Percentiles rank a stretch among this genome's conserved stretches.
These are phyloP conservation scores for Corynespora cassiicola DNA, from an alignment of 2,329 filamentous ascomycete genomes.

Conservation along the genomic window DNA sequence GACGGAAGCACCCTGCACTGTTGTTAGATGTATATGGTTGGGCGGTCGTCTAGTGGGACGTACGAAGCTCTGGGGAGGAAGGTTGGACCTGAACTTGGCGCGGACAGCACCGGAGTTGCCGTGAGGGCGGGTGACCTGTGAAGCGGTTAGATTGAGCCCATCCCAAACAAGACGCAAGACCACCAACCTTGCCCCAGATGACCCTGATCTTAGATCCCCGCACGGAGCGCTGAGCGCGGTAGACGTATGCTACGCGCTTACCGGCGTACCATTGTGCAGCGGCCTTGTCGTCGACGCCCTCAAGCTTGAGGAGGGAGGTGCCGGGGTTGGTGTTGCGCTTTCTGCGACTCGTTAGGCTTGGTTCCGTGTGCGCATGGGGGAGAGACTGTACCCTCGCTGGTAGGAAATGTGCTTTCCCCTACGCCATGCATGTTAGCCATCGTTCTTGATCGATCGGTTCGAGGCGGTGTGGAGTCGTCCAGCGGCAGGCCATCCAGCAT, in stretches of 20 bases:
- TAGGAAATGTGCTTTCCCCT: conserved; percentile 96
- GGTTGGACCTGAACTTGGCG: conserved; percentile 95
- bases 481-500: too few relatives aligned
- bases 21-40: conserved; percentile 17
- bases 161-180: too few relatives aligned
- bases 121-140: conserved; percentile 93
- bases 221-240: conserved; percentile 92
- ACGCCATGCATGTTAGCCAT: conserved; percentile 18
- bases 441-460: background rate
- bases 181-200: conserved; percentile 96
- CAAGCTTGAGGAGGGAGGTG: conserved; percentile 95
- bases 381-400: conserved; percentile 69
- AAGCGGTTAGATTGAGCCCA: too few relatives aligned
- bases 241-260: conserved; percentile 99
- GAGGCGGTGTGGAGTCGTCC: background rate
- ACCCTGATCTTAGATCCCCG: conserved; percentile 97
- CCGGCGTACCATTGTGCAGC: conserved; percentile 94
- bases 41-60: conserved; percentile 69
- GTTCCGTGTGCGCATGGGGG: conserved; percentile 11
- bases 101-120: conserved; percentile 98
- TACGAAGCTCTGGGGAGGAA: conserved; percentile 89
- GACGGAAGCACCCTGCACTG: conserved; percentile 67
- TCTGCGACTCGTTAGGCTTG: conserved; percentile 44
- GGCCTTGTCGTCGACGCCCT: conserved; percentile 91
- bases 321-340: conserved; percentile 90